Base-by-base conservation (phyloP, 2,329 filamentous ascomycete genomes). In the Trichoderma brevicompactum region DNA sequence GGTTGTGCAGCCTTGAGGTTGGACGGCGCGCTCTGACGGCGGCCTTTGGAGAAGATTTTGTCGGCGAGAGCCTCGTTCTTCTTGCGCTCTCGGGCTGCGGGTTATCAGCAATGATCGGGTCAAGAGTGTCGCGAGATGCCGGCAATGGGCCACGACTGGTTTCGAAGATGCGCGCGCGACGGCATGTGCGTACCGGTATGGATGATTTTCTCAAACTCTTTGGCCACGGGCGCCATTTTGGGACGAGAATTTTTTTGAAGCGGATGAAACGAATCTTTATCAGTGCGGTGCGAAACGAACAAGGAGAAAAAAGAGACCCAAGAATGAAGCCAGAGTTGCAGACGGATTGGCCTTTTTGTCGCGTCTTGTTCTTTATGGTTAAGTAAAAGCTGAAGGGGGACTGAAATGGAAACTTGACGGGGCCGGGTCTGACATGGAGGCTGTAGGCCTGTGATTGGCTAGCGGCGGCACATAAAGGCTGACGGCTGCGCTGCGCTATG, bases 51-150 rank as follows among this genome's bases (percentile, higher is more conserved):
- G 70, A 94, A 89, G 73, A 94, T 92, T 73, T 85, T 83, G 71
- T 90, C 83, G 38, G 91, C 91, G n/a, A 92, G 84, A 3, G 80
- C 82, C 73, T 91, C 86, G 70, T 90, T 88, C 79, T 87, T 89
- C 79, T 90, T 90, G 74, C 87, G 86, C 75, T 90, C 84, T 67
- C 90, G 88, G 68, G 82, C 86, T 87, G 70, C 44, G 43, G 53
- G 50, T 6, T n/a, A 34, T 64, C 36, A 56, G 50, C 19, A 43
- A 19, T 56, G 13, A 66, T 68, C 64, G 66, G 65, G 49, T 41
- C n/a, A 17, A 23, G 19, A 58, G 74, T 89, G 83, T 68, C 23
- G 53, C 89, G 88, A 68, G 82, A 86, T 87, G 70, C 38, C 36
- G 48, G 44, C 23, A 28, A 28, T 28, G 23, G 23, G 23, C 5